Percentiles rank a stretch among this genome's conserved stretches.
These are phyloP conservation scores for Lasiodiplodia sp. DNA, from an alignment of 2,329 filamentous ascomycete genomes.

Conservation along the genomic window DNA sequence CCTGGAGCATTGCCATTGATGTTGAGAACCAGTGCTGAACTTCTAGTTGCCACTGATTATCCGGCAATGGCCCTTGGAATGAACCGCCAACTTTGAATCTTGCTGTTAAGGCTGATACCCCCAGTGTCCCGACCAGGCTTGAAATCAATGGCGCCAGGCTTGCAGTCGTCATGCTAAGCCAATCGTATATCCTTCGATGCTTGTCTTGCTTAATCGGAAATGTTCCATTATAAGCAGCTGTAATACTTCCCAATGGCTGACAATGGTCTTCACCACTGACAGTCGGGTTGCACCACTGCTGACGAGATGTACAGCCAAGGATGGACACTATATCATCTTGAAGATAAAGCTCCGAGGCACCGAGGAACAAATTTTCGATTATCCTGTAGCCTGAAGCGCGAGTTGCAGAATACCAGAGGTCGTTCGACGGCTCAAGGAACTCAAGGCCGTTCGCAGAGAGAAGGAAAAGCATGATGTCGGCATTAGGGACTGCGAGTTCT, in stretches of 20 bases:
- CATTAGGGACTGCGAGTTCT: background rate
- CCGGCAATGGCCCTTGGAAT: slow-evolving; percentile 21
- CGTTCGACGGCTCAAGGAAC: background rate
- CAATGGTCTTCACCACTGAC: background rate
- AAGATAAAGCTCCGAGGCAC: no score
- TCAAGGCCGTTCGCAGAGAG: background rate
- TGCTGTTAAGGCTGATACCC: slow-evolving; percentile 8
- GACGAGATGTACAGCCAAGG: background rate
- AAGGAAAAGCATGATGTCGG: background rate
- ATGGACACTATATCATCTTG: background rate
- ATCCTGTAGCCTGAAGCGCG: background rate
- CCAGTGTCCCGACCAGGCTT: no score
- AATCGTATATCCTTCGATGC: background rate
- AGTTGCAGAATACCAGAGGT: background rate
- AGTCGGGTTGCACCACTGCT: background rate
- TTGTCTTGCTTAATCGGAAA: no score
- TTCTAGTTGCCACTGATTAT: slow-evolving; percentile 33
- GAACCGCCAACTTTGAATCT: background rate
- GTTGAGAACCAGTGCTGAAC: slow-evolving; percentile 28
- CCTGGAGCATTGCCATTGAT: slow-evolving; percentile 30
- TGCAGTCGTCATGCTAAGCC: slow-evolving; percentile 26
- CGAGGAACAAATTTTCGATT: no score
- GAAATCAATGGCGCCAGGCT: no score
- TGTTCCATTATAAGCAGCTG: no score
- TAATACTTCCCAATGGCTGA: no score